Conservation (phyloP, 306 rosid genomes). For the Vicia faba region DNA sequence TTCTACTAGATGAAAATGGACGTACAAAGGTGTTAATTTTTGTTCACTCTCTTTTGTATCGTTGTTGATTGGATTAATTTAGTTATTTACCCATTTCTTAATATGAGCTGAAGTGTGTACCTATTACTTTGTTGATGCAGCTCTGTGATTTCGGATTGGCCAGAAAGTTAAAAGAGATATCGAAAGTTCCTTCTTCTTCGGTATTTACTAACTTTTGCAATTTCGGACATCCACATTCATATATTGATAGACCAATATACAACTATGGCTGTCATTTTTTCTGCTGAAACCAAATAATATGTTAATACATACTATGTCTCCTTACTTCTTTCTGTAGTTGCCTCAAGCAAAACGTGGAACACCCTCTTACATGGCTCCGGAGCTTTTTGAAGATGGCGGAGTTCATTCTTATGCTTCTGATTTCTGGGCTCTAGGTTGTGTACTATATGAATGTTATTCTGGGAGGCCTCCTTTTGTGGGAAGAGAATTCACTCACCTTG, state of each 20-base stretch:
- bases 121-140: conserved; percentile 54
- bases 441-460: conserved; percentile 83
- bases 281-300: conserved; percentile 16
- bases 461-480: conserved; percentile 96
- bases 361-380: conserved; percentile 98
- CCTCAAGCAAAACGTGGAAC: conserved; percentile 98
- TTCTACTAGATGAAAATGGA: conserved; percentile 91
- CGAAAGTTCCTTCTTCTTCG: conserved; percentile 70
- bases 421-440: conserved; percentile 98
- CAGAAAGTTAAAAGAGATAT: conserved; percentile 80
- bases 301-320: conserved; percentile 35
- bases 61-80: conserved; percentile 4
- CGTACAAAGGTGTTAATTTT: conserved; percentile 62
- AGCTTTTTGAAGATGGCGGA: conserved; percentile 94
- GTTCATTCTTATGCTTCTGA: conserved; percentile 95
- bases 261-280: conserved; percentile 31
- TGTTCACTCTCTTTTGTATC: not conserved
- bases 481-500: conserved; percentile 90
- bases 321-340: conserved; percentile 52
- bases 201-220: conserved; percentile 44
- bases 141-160: conserved; percentile 98
- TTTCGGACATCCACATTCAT: conserved; percentile 7
- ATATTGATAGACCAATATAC: conserved; percentile 12
- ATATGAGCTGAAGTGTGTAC: conserved; percentile 12
- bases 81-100: not conserved